Base-by-base conservation (phyloP, 768 basidiomycete species). In the Trametes maxima region DNA sequence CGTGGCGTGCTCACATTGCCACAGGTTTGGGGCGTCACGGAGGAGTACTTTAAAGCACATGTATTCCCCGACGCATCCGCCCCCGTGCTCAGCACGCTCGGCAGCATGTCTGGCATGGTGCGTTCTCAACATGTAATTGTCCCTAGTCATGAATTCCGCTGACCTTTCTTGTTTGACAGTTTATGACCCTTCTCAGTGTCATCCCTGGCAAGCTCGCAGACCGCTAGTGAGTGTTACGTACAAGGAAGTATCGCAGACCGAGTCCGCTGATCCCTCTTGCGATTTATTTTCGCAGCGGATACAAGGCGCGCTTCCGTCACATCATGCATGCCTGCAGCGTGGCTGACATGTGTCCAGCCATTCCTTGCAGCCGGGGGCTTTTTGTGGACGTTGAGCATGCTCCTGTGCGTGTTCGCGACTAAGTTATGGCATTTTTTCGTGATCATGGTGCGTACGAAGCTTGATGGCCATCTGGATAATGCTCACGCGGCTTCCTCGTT, bases 21-120 rank as follows among this genome's bases (percentile, higher is more conserved):
- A 59, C 70, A 22, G 67, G 67, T 65, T 33, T 75, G 69, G 59
- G 77, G 77, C 19, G 75, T 75, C 14, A 74, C 70, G 60, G 74
- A 78, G 66, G 63, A 68, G 16, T 76, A 76, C 67, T 76, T 75
- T 61, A 59, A 68, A n/a, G 58, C 68, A 42, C 51, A 58, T 33
- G 63, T 70, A 2, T 65, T 73, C 39, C 65, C 67, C 19, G 56
- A 66, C 36, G 62, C 65, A 11, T 67, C 69, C 33, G 63, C 63
- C 14, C 66, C 70, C 7, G 53, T 65, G 5, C 57, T 68, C 37
- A 66, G 60, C 53, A 63, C 60, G 17, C 49, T 68, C 42, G 65
- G 67, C 12, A 65, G 65, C 50, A 60, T 62, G 54, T 65, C 65
- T 22, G 67, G 67, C 24, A 63, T 66, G 58, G 67, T 66, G 39